Base-by-base conservation (phyloP, 345 rosid genomes). In the Eucalyptus grandis region DNA sequence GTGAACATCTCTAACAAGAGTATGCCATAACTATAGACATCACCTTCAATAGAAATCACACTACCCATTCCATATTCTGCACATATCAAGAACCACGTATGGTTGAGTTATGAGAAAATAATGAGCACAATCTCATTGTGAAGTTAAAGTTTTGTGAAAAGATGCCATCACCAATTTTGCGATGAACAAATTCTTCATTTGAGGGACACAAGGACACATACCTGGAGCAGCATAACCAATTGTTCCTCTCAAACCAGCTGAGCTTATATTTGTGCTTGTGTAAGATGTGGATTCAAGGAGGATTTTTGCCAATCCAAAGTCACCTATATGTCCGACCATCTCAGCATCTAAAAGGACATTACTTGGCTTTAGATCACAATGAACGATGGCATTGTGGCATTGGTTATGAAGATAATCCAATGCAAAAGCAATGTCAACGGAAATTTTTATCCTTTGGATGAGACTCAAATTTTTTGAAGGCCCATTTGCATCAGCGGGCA, bases 21-120 rank as follows among this genome's bases (percentile, higher is more conserved):
- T 3, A 93, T 90, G 8, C 93, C 92, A 77, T 87, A 93, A 43
- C 92, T 90, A 22, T 91, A 90, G n/a, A 93, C 89, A 86, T 93
- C 92, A 1, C 93, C 93, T 8, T 54, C 8, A 1, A 34, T 26
- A 27, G 92, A 89, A 10, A 87, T 81, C 14, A 14, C 54, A 2
- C 89, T 88, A 6, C 94, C 92, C 89, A 88, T 40, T 5, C 93
- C 93, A 80, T 93, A 93, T 54, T 93, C 92, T 93, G 49, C 34
- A 83, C 31, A 6, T 0, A 27, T 60, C 0, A 60, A 27, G 69
- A 60, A 62, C 69, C 69, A 62, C 69, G 0, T 1, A 30, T 26
- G 0, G 0, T 2, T 0, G 69, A 30, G 34, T 9, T 6, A 62
- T 62, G 15, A 12, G 67, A 12, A 0, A 60, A 27, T 60, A 26